Evolutionary conservation across 371 early-diverging fungal genomes (phyloP).

Genomic region (Syncephalastrum contaminatum): DNA sequence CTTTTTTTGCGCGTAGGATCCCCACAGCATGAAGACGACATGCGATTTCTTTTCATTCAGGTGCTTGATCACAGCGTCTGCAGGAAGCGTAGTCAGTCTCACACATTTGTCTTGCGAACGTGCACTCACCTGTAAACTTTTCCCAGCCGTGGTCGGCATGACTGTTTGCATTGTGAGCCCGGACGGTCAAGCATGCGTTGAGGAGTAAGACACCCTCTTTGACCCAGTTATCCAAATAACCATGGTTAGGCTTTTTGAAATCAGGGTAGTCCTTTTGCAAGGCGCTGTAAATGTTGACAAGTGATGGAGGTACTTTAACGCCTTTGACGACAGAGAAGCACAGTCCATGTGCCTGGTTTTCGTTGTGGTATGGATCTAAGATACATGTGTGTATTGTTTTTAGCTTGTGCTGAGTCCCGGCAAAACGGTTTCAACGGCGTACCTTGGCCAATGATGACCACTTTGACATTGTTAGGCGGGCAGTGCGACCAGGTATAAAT

Average conservation of each 20-base stretch:
- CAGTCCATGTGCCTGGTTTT: constrained; percentile 91
- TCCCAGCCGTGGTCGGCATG: constrained; percentile 95
- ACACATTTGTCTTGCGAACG: not conserved
- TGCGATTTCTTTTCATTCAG: constrained; percentile 63
- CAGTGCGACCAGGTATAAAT: constrained; percentile 83
- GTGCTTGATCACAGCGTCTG: constrained; percentile 76
- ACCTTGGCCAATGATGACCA: constrained; percentile 93
- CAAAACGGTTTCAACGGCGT: constrained; percentile 1
- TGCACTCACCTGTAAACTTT: constrained; percentile 70
- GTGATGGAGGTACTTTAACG: constrained; percentile 83
- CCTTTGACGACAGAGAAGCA: constrained; percentile 87
- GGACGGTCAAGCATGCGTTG: constrained; percentile 94
- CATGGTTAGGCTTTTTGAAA: constrained; percentile 61
- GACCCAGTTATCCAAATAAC: constrained; percentile 78
- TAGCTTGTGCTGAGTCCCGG: too few species aligned
- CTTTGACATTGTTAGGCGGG: constrained; percentile 64
- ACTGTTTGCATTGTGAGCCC: constrained; percentile 78
- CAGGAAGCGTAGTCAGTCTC: not conserved
- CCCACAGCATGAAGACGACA: constrained; percentile 99
- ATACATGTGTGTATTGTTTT: constrained; percentile 6
- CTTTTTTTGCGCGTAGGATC: constrained; percentile 84
- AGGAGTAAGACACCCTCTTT: constrained; percentile 94
- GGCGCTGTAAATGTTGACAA: constrained; percentile 92
- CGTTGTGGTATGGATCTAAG: constrained; percentile 95
- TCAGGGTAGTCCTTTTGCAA: constrained; percentile 70